These are phyloP conservation scores for Neurospora pannonica DNA, from an alignment of 495 filamentous ascomycete species.

Conservation along the genomic window DNA sequence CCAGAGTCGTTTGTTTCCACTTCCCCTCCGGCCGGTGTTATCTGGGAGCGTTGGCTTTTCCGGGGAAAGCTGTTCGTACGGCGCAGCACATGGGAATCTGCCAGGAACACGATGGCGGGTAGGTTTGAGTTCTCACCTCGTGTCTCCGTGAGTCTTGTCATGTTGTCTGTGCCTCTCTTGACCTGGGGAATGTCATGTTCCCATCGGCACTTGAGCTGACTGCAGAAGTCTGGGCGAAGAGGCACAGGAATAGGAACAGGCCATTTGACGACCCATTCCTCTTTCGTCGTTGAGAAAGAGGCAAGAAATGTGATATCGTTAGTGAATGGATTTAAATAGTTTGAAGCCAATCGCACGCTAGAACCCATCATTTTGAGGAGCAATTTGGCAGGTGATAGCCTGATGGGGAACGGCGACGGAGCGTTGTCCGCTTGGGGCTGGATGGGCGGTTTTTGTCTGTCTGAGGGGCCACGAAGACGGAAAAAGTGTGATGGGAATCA, in stretches of 20 bases:
- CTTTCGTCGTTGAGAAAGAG: background rate
- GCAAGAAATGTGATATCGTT: background rate
- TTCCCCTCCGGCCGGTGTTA: background rate
- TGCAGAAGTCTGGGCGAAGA: background rate
- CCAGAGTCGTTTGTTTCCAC: background rate
- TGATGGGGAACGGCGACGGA: background rate
- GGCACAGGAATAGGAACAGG: background rate
- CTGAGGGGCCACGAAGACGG: background rate
- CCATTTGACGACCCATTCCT: background rate
- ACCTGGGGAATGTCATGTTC: background rate
- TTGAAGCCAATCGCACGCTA: background rate
- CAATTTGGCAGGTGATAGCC: background rate
- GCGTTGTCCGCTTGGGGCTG: background rate
- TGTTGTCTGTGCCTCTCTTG: background rate
- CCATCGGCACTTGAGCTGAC: background rate
- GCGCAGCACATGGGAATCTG: background rate
- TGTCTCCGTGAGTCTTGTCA: background rate
- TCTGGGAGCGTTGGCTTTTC: background rate
- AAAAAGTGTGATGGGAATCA: background rate
- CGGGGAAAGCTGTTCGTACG: background rate
- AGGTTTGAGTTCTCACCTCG: background rate
- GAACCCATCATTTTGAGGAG: background rate
- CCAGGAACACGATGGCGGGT: background rate
- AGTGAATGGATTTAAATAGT: background rate
- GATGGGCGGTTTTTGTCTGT: background rate